Conservation (phyloP, 2,329 filamentous ascomycete genomes). For the Periglandula ipomoeae region DNA sequence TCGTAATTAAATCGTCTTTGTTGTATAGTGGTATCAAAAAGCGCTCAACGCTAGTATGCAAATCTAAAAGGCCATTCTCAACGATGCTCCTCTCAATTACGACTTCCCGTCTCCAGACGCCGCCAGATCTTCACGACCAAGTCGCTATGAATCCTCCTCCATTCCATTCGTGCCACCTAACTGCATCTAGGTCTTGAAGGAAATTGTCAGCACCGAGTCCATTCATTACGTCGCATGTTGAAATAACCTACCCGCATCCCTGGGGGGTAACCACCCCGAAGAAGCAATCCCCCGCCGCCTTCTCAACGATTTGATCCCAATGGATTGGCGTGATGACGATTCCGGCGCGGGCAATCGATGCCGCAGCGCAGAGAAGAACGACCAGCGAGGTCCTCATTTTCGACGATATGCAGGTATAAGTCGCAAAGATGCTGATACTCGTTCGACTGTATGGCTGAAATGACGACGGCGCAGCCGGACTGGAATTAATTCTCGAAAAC, state of each 20-base stretch:
- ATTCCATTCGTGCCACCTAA: not conserved
- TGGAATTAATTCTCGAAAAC: not conserved
- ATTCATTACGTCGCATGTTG: not conserved
- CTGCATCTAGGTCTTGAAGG: not conserved
- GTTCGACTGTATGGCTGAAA: not conserved
- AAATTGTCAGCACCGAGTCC: not conserved
- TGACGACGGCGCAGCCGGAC: not conserved
- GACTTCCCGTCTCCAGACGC: not conserved
- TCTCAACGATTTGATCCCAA: slow-evolving; percentile 41
- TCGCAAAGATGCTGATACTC: not conserved
- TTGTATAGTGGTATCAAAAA: not conserved
- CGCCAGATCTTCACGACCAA: not conserved
- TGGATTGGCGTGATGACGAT: slow-evolving; percentile 47
- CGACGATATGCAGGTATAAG: not conserved
- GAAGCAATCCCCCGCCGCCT: slow-evolving; percentile 40
- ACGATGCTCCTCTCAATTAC: not conserved
- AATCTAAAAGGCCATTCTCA: not conserved
- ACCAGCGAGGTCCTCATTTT: slow-evolving; percentile 20
- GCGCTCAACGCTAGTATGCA: not conserved
- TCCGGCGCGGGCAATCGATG: slow-evolving; percentile 40
- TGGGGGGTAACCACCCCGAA: slow-evolving; percentile 46
- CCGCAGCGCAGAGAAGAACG: slow-evolving; percentile 31
- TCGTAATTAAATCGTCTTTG: not conserved
- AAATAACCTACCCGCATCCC: slow-evolving; percentile 44
- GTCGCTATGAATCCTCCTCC: not conserved